Conservation (phyloP, 2,329 filamentous ascomycete genomes). For the Gremmenia infestans region DNA sequence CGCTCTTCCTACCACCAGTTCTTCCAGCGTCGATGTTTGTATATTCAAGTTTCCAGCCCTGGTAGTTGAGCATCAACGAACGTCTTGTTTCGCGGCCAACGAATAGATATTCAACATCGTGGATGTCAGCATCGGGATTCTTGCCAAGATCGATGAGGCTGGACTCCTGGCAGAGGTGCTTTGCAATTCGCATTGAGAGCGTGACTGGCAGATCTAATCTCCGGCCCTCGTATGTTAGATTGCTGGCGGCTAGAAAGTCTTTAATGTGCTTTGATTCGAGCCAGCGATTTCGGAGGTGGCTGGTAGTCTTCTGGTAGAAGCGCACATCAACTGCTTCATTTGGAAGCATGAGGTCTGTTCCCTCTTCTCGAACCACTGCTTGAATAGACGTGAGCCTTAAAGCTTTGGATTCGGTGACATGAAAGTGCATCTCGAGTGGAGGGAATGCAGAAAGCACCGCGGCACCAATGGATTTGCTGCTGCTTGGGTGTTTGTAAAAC, state of each 20-base stretch:
- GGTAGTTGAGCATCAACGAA: slow-evolving; percentile 19
- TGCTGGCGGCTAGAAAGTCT: slow-evolving; percentile 20
- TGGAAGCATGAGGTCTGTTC: slow-evolving; percentile 30
- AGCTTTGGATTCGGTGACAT: slow-evolving; percentile 9
- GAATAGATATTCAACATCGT: slow-evolving; percentile 31
- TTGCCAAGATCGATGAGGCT: slow-evolving; percentile 10
- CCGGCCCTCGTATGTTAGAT: slow-evolving; percentile 12
- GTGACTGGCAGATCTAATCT: slow-evolving; percentile 23
- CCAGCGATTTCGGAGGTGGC: slow-evolving; percentile 10
- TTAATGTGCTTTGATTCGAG: slow-evolving; percentile 9
- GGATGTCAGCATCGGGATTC: neutral
- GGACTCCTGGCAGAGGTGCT: slow-evolving; percentile 16
- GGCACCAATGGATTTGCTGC: slow-evolving; percentile 10
- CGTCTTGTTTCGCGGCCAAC: slow-evolving; percentile 26
- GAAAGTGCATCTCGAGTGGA: slow-evolving; percentile 27
- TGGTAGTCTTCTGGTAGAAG: slow-evolving; percentile 25
- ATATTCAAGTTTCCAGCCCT: slow-evolving; percentile 24
- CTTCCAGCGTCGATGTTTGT: slow-evolving; percentile 29
- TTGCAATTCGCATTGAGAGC: slow-evolving; percentile 25
- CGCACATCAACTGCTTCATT: slow-evolving; percentile 28
- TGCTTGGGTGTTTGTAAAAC: slow-evolving; percentile 6
- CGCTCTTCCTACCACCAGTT: slow-evolving; percentile 26
- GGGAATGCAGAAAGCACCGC: slow-evolving; percentile 26
- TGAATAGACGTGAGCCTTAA: slow-evolving; percentile 15
- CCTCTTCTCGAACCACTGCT: slow-evolving; percentile 21